These are phyloP conservation scores for Dinochytrium kinnereticum DNA, from an alignment of 371 early-diverging fungal genomes.

Conservation along the genomic window DNA sequence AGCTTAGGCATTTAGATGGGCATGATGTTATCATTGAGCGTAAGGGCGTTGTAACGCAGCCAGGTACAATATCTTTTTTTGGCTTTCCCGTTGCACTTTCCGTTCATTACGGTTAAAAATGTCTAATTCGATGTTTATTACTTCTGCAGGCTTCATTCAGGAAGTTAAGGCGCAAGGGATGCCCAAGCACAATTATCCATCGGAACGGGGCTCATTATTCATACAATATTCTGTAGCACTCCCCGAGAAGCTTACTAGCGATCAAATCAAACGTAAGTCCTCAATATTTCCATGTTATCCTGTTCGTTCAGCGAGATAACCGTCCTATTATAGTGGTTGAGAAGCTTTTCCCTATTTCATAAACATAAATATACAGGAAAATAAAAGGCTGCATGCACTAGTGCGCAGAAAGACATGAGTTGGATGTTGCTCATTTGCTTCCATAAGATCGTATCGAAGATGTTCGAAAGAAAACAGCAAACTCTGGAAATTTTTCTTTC, in stretches of 20 bases:
- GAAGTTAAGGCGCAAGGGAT: constrained; percentile 55
- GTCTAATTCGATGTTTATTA: constrained; percentile 2
- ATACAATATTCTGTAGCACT: constrained; percentile 58
- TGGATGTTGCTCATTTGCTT: no score
- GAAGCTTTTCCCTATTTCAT: constrained; percentile 25
- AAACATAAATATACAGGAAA: no score
- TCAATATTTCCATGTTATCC: not conserved
- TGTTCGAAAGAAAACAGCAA: no score
- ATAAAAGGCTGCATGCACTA: no score
- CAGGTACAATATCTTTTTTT: constrained; percentile 44
- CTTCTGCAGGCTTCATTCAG: constrained; percentile 54
- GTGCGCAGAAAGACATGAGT: no score
- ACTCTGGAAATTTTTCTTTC: no score
- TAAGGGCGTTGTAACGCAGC: constrained; percentile 50
- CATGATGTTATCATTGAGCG: constrained; percentile 41
- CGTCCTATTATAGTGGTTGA: constrained; percentile 14
- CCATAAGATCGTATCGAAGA: no score
- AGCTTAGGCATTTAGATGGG: constrained; percentile 59
- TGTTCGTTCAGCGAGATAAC: not conserved
- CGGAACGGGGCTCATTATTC: constrained; percentile 57
- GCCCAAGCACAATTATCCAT: constrained; percentile 56
- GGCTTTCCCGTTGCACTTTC: not conserved
- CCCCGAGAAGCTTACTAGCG: constrained; percentile 46
- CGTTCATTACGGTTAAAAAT: not conserved
- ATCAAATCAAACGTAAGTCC: constrained; percentile 42